A percentile compares a stretch with the other conserved stretches of the same genome.
phyloP scores from a whole-genome alignment of 768 basidiomycete genomes.

The Termitomyces sp. region DNA sequence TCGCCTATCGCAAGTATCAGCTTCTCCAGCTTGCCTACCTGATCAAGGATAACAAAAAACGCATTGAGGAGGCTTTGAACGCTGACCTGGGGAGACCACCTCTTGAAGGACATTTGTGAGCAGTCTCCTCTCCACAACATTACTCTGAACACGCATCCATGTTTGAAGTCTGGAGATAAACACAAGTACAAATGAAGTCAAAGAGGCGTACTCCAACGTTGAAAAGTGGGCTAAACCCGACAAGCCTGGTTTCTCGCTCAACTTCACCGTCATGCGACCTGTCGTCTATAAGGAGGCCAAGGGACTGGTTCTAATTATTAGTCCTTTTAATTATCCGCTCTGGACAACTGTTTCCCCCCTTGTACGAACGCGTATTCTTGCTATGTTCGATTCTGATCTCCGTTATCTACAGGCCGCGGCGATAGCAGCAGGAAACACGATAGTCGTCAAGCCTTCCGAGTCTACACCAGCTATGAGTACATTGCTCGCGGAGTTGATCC shows the following conservation, averaged over 20 bases:
- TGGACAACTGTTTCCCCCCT: conserved; percentile 54
- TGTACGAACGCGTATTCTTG: conserved; percentile 24
- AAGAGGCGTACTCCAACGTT: conserved; percentile 53
- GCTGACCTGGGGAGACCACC: conserved; percentile 60
- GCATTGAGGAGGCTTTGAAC: conserved; percentile 52
- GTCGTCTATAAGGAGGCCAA: conserved; percentile 72
- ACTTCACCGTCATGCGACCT: conserved; percentile 56
- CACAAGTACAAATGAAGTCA: conserved; percentile 44
- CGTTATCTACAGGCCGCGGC: conserved; percentile 46
- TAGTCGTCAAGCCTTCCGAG: conserved; percentile 76
- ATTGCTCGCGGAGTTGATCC: conserved; percentile 62
- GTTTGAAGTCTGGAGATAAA: conserved; percentile 54
- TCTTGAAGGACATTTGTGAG: conserved; percentile 51
- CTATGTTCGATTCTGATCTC: background rate
- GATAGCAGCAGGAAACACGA: conserved; percentile 73
- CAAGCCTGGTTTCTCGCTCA: conserved; percentile 47
- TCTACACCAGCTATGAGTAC: conserved; percentile 46
- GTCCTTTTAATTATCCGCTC: conserved; percentile 74
- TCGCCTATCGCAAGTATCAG: conserved; percentile 70
- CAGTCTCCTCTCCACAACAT: background rate
- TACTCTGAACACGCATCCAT: background rate
- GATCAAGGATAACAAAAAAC: conserved; percentile 64
- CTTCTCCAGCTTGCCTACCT: conserved; percentile 71
- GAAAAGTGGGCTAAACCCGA: conserved; percentile 73
- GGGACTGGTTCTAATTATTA: conserved; percentile 64